Percentiles rank a stretch among this genome's conserved stretches.
phyloP scores from a whole-genome alignment of 108 stramenopile species.

The Pseudonitzschia pungens region DNA sequence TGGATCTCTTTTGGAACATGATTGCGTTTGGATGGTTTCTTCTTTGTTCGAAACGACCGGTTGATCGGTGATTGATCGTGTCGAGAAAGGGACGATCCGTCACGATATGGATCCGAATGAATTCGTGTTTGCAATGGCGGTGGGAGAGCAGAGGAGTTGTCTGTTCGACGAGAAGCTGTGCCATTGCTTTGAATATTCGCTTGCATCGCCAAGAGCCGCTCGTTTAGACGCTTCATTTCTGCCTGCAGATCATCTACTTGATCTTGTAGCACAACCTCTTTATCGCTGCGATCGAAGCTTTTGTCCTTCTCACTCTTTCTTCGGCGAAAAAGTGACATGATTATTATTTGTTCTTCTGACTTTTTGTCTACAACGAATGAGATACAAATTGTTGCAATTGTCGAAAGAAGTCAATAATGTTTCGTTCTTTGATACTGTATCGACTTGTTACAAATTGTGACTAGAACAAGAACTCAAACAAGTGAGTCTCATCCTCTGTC shows the following conservation, averaged over 20 bases:
- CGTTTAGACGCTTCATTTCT: constrained; percentile 17
- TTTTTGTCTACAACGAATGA: not conserved
- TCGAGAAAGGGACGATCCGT: not conserved
- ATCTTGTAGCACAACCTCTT: not conserved
- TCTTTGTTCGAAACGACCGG: not conserved
- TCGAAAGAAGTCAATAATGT: not conserved
- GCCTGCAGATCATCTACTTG: constrained; percentile 18
- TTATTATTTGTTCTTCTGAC: not conserved
- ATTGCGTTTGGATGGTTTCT: not conserved
- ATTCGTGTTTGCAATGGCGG: not conserved
- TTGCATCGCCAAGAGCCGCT: constrained; percentile 15
- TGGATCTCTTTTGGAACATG: constrained; percentile 9
- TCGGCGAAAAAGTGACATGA: constrained; percentile 14
- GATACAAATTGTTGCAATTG: not conserved
- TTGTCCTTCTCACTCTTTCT: constrained; percentile 11
- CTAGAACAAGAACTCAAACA: too few relatives aligned
- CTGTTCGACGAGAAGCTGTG: not conserved
- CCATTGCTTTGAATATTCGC: not conserved
- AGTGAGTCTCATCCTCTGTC: too few relatives aligned
- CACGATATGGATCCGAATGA: not conserved
- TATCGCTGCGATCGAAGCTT: not conserved
- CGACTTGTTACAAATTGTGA: too few relatives aligned
- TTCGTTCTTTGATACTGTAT: not conserved
- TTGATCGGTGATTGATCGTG: not conserved
- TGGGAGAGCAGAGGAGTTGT: not conserved